A percentile compares a stretch with the other conserved stretches of the same genome.
phyloP scores from a whole-genome alignment of 768 basidiomycete species.

The Dioszegia hungarica region DNA sequence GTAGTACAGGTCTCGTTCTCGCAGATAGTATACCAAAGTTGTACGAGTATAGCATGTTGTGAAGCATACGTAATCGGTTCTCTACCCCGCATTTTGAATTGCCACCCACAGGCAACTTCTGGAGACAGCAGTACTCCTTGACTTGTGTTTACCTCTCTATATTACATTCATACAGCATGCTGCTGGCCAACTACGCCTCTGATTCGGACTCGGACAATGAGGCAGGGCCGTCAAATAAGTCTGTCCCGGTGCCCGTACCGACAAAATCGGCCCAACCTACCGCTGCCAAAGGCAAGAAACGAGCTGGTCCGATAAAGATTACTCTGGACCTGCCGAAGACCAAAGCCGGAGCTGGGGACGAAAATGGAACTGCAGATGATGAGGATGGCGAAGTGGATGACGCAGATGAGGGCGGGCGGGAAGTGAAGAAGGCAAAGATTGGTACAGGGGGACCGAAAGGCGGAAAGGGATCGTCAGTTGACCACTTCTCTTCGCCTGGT shows the following conservation, averaged over 20 bases:
- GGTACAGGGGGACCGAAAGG: conserved; percentile 20
- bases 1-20: neutral
- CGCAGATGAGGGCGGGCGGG: neutral
- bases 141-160: too few relatives aligned
- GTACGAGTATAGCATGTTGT: too few relatives aligned
- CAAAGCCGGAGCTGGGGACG: neutral
- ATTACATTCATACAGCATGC: conserved; percentile 14
- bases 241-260: conserved; percentile 1
- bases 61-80: too few relatives aligned
- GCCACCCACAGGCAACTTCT: too few relatives aligned
- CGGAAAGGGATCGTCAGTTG: conserved; percentile 33
- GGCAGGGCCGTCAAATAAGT: conserved; percentile 9
- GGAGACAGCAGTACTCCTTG: too few relatives aligned
- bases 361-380: conserved; percentile 4
- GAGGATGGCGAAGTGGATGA: neutral
- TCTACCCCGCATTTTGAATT: too few relatives aligned
- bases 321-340: conserved; percentile 38
- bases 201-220: conserved; percentile 39
- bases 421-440: conserved; percentile 17
- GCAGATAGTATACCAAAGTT: neutral
- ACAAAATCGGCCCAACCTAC: neutral
- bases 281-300: conserved; percentile 13
- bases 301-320: conserved; percentile 32
- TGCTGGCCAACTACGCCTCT: conserved; percentile 40
- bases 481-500: neutral